phyloP scores from a whole-genome alignment of 208 protist species.

The Leishmania major region DNA sequence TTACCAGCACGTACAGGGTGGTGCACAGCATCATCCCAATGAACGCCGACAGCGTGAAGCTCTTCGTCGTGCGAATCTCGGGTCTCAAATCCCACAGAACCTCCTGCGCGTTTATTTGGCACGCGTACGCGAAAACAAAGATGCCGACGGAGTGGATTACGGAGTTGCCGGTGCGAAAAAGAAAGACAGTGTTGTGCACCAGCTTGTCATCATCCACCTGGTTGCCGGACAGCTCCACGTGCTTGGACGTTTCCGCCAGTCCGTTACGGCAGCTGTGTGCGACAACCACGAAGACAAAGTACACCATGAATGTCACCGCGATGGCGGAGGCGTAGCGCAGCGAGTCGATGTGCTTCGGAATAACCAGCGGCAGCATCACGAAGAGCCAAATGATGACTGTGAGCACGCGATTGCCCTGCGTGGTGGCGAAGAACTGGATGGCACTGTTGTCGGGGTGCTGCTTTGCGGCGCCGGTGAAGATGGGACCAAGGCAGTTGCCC shows the following conservation, averaged over 20 bases:
- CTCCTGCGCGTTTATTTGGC: conserved; percentile 60
- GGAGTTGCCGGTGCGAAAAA: conserved; percentile 52
- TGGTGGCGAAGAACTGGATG: conserved; percentile 29
- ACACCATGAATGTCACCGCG: conserved; percentile 55
- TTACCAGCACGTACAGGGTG: conserved; percentile 53
- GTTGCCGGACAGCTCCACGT: conserved; percentile 25
- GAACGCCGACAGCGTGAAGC: conserved; percentile 42
- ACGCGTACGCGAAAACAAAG: conserved; percentile 72
- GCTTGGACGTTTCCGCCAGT: conserved; percentile 20
- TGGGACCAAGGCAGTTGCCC: conserved; percentile 32
- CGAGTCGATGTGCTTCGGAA: conserved; percentile 69
- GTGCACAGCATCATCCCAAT: conserved; percentile 63
- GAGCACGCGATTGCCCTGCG: conserved; percentile 33
- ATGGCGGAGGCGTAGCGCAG: conserved; percentile 59
- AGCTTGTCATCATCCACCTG: conserved; percentile 14
- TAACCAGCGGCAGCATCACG: conserved; percentile 61
- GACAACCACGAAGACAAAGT: conserved; percentile 47
- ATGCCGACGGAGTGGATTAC: conserved; percentile 39
- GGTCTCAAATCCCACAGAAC: conserved; percentile 57
- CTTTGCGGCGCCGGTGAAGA: conserved; percentile 25
- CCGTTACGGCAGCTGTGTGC: conserved; percentile 45
- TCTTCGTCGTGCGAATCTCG: conserved; percentile 22
- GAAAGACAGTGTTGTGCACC: conserved; percentile 33
- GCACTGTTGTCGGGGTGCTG: conserved; percentile 23
- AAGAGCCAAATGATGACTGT: conserved; percentile 43